These are phyloP conservation scores for Eutrema salsugineum DNA, from an alignment of 441 rosid genomes.

Conservation along the genomic window DNA sequence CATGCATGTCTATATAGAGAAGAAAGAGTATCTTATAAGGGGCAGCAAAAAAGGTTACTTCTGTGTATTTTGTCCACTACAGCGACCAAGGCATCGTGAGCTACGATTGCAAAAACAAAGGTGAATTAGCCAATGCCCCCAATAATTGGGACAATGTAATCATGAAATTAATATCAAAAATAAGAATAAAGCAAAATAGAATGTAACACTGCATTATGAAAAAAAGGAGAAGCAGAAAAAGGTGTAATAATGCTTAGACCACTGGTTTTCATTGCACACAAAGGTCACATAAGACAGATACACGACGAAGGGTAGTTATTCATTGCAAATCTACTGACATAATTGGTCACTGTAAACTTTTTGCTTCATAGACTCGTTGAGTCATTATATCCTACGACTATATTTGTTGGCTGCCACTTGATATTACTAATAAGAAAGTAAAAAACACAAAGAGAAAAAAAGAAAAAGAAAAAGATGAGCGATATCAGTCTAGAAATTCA, in stretches of 20 bases:
- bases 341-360: constrained; percentile 31
- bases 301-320: constrained; percentile 39
- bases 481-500: constrained; percentile 30
- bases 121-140: constrained; percentile 38
- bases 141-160: constrained; percentile 48
- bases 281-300: constrained; percentile 31
- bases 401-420: constrained; percentile 29
- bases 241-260: constrained; percentile 24
- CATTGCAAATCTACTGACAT: constrained; percentile 29
- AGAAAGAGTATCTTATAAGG: neutral
- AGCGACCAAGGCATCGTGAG: constrained; percentile 12
- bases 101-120: constrained; percentile 26
- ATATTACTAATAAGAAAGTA: constrained; percentile 17
- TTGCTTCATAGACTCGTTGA: constrained; percentile 24
- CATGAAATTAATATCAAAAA: constrained; percentile 16
- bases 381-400: constrained; percentile 35
- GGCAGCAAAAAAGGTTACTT: neutral
- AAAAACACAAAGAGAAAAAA: neutral
- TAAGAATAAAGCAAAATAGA: neutral
- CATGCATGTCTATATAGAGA: neutral
- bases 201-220: too few species aligned
- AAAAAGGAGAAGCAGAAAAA: too few species aligned
- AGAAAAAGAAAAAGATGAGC: neutral
- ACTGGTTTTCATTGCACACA: constrained; percentile 34
- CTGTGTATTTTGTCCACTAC: constrained; percentile 6